These are phyloP conservation scores for Coniochaeta ligniaria DNA, from an alignment of 2,329 filamentous ascomycete species.

Conservation along the genomic window DNA sequence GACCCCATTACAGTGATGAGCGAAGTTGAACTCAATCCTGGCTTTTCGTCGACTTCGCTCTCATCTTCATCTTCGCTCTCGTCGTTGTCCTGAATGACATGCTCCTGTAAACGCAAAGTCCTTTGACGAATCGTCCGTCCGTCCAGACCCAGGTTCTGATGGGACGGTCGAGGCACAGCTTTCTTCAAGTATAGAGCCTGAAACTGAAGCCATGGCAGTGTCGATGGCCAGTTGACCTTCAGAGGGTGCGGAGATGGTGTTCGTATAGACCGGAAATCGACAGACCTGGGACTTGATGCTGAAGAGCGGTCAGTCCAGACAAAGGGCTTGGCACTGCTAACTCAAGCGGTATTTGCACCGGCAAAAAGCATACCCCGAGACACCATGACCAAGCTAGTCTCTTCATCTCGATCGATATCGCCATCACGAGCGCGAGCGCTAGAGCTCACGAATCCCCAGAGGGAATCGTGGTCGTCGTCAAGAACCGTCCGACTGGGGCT, in stretches of 20 bases:
- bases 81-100: not conserved
- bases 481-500: not conserved
- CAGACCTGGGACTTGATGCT: not conserved
- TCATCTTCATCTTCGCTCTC: too few relatives aligned
- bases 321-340: not conserved
- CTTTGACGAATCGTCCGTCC: not conserved
- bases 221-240: not conserved
- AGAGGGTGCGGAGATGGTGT: not conserved
- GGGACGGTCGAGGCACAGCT: not conserved
- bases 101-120: not conserved
- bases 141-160: not conserved
- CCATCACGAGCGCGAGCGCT: not conserved
- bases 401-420: not conserved
- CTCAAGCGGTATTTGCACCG: too few relatives aligned
- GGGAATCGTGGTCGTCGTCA: not conserved
- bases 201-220: not conserved
- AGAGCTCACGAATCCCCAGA: not conserved
- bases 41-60: too few relatives aligned
- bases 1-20: not conserved
- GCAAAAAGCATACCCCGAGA: not conserved
- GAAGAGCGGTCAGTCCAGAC: not conserved
- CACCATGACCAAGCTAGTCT: not conserved
- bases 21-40: not conserved
- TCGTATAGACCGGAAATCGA: not conserved
- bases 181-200: not conserved